Percentiles rank a stretch among this genome's conserved stretches.
These are phyloP conservation scores for Fusarium brevicatenulatum DNA, from an alignment of 2,329 filamentous ascomycete genomes.

Conservation along the genomic window DNA sequence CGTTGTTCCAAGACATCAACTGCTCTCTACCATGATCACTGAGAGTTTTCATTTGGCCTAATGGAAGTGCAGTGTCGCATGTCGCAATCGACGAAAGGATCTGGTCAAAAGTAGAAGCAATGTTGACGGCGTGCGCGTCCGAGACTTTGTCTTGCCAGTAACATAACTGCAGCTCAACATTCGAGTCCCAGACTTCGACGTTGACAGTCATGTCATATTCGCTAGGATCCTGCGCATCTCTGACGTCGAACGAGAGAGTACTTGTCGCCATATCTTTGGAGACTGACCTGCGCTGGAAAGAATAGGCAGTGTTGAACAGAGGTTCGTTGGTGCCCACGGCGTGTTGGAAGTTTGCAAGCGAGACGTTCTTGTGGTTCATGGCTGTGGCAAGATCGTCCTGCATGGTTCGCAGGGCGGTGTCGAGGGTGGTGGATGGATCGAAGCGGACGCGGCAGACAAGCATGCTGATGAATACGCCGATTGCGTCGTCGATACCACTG, in stretches of 20 bases:
- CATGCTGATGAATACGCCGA: conserved; percentile 35
- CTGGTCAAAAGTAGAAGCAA: conserved; percentile 33
- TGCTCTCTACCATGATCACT: conserved; percentile 18
- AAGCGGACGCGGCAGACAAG: conserved; percentile 18
- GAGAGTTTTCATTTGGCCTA: conserved; percentile 34
- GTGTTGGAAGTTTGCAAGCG: conserved; percentile 20
- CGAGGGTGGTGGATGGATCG: background rate
- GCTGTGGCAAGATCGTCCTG: conserved; percentile 6
- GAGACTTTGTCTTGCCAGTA: conserved; percentile 41
- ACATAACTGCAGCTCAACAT: conserved; percentile 29
- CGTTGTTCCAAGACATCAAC: conserved; percentile 42
- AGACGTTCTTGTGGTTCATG: conserved; percentile 17
- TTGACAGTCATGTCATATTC: conserved; percentile 41
- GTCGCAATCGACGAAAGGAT: conserved; percentile 15
- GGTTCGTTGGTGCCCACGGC: conserved; percentile 2
- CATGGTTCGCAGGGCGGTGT: background rate
- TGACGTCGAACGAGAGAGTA: conserved; percentile 25
- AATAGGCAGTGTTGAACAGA: conserved; percentile 39
- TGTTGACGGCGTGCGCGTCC: conserved; percentile 30
- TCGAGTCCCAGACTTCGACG: conserved; percentile 36
- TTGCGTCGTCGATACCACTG: conserved; percentile 2
- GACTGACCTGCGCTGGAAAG: conserved; percentile 31
- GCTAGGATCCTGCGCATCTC: conserved; percentile 24
- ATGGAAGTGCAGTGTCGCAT: background rate
- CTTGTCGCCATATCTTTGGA: conserved; percentile 22